Percentiles rank a stretch among this genome's conserved stretches.
Evolutionary conservation across 805 yeast species (phyloP).

Genomic region (Kluyveromyces nonfermentans): DNA sequence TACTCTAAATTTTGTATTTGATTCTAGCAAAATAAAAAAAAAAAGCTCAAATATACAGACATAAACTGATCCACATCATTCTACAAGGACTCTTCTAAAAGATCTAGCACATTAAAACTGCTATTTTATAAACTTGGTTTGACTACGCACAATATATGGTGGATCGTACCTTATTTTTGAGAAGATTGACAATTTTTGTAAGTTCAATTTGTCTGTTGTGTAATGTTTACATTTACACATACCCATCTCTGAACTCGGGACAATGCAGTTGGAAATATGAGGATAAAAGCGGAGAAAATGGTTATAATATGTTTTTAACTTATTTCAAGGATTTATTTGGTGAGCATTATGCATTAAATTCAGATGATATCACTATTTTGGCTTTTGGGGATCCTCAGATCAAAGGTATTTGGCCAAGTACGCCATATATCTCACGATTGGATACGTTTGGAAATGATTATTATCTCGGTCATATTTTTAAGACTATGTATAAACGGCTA

Average conservation of each 20-base stretch:
- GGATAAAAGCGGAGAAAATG: constrained; percentile 5
- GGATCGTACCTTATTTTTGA: constrained; percentile 7
- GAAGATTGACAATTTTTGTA: constrained; percentile 17
- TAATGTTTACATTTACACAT: constrained; percentile 62
- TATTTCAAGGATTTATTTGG: constrained; percentile 5
- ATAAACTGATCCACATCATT: neutral
- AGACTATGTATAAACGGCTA: constrained; percentile 51
- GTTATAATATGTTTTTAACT: constrained; percentile 16
- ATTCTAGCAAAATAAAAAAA: no score
- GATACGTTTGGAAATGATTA: constrained; percentile 88
- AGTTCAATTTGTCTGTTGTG: constrained; percentile 34
- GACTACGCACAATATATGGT: neutral
- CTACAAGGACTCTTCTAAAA: no score
- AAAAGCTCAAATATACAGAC: neutral
- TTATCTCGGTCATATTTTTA: constrained; percentile 76
- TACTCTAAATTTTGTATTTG: no score
- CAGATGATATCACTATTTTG: constrained; percentile 51
- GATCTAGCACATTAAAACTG: no score
- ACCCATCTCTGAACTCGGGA: constrained; percentile 51
- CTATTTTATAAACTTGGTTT: no score
- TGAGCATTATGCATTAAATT: neutral
- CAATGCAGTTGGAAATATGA: constrained; percentile 51
- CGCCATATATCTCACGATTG: constrained; percentile 61
- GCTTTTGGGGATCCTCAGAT: constrained; percentile 97
- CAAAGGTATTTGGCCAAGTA: constrained; percentile 71